Evolutionary conservation across 495 filamentous ascomycete genomes (phyloP), one percentile per base, ranked within the genome.

Genomic region (Penicillium silybi): DNA sequence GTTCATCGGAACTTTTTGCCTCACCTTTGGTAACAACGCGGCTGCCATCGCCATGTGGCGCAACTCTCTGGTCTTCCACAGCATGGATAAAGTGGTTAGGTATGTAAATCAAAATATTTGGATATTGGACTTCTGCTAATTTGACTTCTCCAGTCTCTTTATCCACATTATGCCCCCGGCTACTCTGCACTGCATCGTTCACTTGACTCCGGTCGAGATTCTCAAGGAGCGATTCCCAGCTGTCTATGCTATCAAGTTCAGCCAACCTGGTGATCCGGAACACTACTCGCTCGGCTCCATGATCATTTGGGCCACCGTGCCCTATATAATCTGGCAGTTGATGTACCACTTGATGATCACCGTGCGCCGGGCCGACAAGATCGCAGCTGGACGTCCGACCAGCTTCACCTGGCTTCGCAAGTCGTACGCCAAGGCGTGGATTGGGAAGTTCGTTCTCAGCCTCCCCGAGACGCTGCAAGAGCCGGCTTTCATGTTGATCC

Each of bases 1-100:
- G 15, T 92, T 98, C 66, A 95, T 96, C 56, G 86, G 89, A 56
- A 88, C 90, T 11, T 97, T 88, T 67, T 97, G 93, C 59, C 76
- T 98, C 47, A 88, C 90, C 16, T 92, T 86, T 52, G 93, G 93
- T 48, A 98, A 98, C 70, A 98, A 98, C 65, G 93, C 93, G 42
- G 85, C 95, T 44, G 93, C 93, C 16, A 97, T 98, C 68, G 95
- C 93, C 54, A 97, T 98, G 92, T 98, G 93, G 93, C 84, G 93
- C 49, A 98, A 98, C 67, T 95, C 90, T 18, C 80, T 98, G 70
- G 93, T 98, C 34, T 97, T 98, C 73, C 93, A 98, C 71, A 92
- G 88, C 52, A 83, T 97, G 68, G 93, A 98, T 73, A 98, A 98
- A 68, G 80, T 95, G 46, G 92, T 90, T 32, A 92, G 88, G 75